Percentiles rank a stretch among this genome's conserved stretches.
Conservation (phyloP, 495 filamentous ascomycete species). For the Xylaria venustula region DNA sequence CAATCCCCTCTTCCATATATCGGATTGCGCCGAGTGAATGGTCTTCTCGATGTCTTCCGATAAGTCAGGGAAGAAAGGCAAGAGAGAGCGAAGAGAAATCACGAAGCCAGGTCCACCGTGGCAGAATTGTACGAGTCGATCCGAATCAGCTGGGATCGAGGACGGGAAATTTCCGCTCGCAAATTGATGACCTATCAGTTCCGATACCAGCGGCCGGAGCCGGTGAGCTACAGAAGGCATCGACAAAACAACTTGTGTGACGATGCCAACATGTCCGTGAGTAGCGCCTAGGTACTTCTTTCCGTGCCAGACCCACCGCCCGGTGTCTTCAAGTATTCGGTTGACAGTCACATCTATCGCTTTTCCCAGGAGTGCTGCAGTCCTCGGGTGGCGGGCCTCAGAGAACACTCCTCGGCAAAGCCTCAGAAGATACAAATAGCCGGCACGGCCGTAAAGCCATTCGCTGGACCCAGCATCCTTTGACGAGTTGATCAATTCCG, state of each 20-base stretch:
- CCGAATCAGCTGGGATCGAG: constrained; percentile 10
- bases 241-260: constrained; percentile 61
- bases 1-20: constrained; percentile 52
- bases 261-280: constrained; percentile 61
- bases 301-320: constrained; percentile 57
- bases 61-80: constrained; percentile 48
- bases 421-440: constrained; percentile 60
- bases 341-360: constrained; percentile 37
- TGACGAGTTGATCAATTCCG: constrained; percentile 32
- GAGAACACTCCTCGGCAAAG: constrained; percentile 28
- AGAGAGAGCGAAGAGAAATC: constrained; percentile 49
- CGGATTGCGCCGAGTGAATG: constrained; percentile 42
- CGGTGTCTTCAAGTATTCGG: constrained; percentile 31
- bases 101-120: constrained; percentile 66
- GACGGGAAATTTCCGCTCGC: constrained; percentile 47
- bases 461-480: constrained; percentile 42
- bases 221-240: constrained; percentile 27
- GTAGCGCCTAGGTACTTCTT: constrained; percentile 59
- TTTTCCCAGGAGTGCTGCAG: constrained; percentile 27
- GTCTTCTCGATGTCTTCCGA: constrained; percentile 46
- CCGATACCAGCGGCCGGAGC: constrained; percentile 43
- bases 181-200: constrained; percentile 44
- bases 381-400: constrained; percentile 21
- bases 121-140: constrained; percentile 60
- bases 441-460: constrained; percentile 60